Percentiles rank a stretch among this genome's conserved stretches.
These are phyloP conservation scores for Anisodus tanguticus DNA, from an alignment of 257 asterid species.

Conservation along the genomic window DNA sequence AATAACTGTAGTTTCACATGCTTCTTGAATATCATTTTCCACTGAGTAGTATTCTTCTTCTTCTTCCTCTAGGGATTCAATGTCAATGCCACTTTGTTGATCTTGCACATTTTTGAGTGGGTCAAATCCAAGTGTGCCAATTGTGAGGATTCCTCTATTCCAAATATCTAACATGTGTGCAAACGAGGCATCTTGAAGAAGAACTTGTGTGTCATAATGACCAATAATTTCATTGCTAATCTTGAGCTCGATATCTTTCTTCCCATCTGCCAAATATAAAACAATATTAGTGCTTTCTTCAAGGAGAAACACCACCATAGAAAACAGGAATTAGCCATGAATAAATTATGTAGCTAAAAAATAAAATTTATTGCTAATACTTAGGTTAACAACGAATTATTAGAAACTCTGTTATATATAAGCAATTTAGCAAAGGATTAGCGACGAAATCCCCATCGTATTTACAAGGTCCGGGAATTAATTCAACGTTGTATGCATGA, in stretches of 20 bases:
- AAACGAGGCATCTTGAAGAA: conserved; percentile 36
- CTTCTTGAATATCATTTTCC: background rate
- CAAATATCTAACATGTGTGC: conserved; percentile 43
- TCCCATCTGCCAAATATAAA: conserved; percentile 22
- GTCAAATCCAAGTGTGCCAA: conserved; percentile 73
- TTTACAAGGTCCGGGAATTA: too few relatives aligned
- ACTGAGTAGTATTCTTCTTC: conserved; percentile 25
- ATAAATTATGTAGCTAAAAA: too few relatives aligned
- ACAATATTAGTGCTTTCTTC: too few relatives aligned
- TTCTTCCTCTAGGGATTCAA: background rate
- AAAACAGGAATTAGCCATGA: too few relatives aligned
- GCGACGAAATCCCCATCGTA: too few relatives aligned
- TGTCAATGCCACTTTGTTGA: background rate
- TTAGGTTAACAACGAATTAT: background rate
- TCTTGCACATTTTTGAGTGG: conserved; percentile 26
- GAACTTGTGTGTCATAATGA: conserved; percentile 29
- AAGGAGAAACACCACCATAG: too few relatives aligned
- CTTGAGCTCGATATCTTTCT: conserved; percentile 36
- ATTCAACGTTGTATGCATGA: too few relatives aligned
- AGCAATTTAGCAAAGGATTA: too few relatives aligned
- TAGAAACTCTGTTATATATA: too few relatives aligned
- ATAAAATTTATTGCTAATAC: background rate
- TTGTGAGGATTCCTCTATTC: conserved; percentile 60
- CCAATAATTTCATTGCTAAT: conserved; percentile 1
- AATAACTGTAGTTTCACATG: background rate